Evolutionary conservation across 768 basidiomycete genomes (phyloP), one percentile per base, ranked within the genome.

Genomic region (Podaxis pistillaris): DNA sequence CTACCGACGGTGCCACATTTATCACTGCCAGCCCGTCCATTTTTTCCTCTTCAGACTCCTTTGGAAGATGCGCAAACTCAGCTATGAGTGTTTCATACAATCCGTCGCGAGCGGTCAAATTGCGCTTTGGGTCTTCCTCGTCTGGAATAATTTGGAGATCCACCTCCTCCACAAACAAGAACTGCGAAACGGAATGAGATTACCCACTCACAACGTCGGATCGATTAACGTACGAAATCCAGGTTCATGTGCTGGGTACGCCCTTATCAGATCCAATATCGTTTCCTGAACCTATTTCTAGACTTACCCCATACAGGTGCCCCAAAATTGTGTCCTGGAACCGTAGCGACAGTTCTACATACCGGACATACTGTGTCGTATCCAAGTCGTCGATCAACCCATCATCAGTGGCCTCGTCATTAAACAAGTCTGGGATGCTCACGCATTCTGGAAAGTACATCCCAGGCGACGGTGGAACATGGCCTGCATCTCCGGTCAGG

Each of bases 291-390:
- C 26, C 37, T 41, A 15, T 44, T 46, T 41, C 8, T 47, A 58
- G 46, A 68, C 70, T 64, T 77, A 91, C 92, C 72, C 90, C 93
- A 66, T 81, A 95, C 36, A 95, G 74, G 74, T 93, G 91, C 1
- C 93, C 94, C 40, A 96, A 77, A 66, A 96, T 89, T 8, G 91
- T 93, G 70, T 94, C 93, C 70, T 94, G 93, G 74, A 83, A 96
- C 62, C 89, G 78, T 63, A 96, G 76, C n/a, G 89, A 81, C 54
- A 96, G 74, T 72, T 93, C 88, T 44, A 81, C 81, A 68, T 90
- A 91, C 38, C 86, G 86, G 64, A 84, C 80, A 71, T 87, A 89
- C 83, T 83, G 65, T 56, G 24, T 62, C 56, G 59, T 15, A 46
- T 55, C 56, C 62, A 58, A 33, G 57, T 58, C 57, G 49, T 55